Conservation (phyloP, 805 yeast species). For the Hanseniaspora clermontiae region DNA sequence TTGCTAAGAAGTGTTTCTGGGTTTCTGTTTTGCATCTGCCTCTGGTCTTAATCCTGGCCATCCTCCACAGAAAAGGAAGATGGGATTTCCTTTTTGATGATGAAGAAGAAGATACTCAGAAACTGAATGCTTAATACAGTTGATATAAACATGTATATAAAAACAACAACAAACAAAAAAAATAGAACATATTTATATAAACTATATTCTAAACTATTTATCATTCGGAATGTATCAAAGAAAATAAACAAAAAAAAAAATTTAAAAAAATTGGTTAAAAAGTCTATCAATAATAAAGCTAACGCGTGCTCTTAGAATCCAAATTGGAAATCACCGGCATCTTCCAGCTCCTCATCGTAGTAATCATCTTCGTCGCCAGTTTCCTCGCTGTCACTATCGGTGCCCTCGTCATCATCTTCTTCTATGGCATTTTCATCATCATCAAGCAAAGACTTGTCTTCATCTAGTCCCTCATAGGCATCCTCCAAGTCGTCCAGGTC, state of each 20-base stretch:
- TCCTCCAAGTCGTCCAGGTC: constrained; percentile 24
- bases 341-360: constrained; percentile 26
- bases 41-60: constrained; percentile 74
- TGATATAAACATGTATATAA: background rate
- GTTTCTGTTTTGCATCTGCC: constrained; percentile 92
- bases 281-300: background rate
- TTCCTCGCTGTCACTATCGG: constrained; percentile 14
- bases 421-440: constrained; percentile 16
- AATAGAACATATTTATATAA: background rate
- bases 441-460: background rate
- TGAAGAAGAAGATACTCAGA: constrained; percentile 18
- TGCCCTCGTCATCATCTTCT: constrained; percentile 10
- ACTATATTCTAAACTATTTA: background rate
- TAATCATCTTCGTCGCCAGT: constrained; percentile 25
- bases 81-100: constrained; percentile 61
- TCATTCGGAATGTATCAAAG: background rate
- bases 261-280: background rate
- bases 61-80: constrained; percentile 88
- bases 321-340: constrained; percentile 22
- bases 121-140: background rate
- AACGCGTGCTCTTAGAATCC: constrained; percentile 10
- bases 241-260: background rate
- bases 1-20: constrained; percentile 83
- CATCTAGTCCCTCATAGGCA: constrained; percentile 15
- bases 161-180: background rate